Conservation (phyloP, 2,329 filamentous ascomycete species). For the Fusarium veterinarium region DNA sequence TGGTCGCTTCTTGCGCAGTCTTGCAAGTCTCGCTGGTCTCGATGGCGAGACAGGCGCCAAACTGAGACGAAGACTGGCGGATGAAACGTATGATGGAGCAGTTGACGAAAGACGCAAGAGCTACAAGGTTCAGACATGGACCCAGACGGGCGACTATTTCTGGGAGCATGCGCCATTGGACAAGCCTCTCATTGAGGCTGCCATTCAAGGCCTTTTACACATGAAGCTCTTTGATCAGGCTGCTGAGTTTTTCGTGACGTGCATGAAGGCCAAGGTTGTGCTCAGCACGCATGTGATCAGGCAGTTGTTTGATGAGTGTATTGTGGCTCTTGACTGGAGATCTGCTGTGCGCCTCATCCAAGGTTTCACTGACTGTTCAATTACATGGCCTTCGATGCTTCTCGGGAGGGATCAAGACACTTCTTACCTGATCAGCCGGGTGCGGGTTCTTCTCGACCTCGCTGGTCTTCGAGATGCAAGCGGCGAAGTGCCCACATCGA, state of each 20-base stretch:
- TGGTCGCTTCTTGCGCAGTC: constrained; percentile 56
- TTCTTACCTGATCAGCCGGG: constrained; percentile 47
- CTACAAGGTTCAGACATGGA: constrained; percentile 36
- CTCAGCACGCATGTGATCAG: constrained; percentile 49
- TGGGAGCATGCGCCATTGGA: constrained; percentile 56
- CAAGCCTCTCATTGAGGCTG: constrained; percentile 55
- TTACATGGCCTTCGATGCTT: constrained; percentile 46
- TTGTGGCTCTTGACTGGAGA: constrained; percentile 56
- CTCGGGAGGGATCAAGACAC: constrained; percentile 34
- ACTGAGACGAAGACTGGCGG: constrained; percentile 50
- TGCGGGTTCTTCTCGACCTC: constrained; percentile 52
- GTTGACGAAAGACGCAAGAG: constrained; percentile 39
- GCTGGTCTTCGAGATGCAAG: constrained; percentile 45
- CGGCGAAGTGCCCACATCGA: constrained; percentile 9
- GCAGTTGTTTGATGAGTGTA: constrained; percentile 56
- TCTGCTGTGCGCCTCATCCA: constrained; percentile 48
- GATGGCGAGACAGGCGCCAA: constrained; percentile 55
- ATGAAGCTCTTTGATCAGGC: constrained; percentile 60
- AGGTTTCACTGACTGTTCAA: constrained; percentile 41
- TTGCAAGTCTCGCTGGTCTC: constrained; percentile 59
- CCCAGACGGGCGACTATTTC: constrained; percentile 50
- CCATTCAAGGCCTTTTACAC: constrained; percentile 61
- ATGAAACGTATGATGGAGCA: constrained; percentile 49
- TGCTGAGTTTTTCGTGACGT: constrained; percentile 54
- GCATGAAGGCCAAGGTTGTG: constrained; percentile 50